phyloP scores from a whole-genome alignment of 2,329 filamentous ascomycete genomes.

The Penicillium capsulatum region DNA sequence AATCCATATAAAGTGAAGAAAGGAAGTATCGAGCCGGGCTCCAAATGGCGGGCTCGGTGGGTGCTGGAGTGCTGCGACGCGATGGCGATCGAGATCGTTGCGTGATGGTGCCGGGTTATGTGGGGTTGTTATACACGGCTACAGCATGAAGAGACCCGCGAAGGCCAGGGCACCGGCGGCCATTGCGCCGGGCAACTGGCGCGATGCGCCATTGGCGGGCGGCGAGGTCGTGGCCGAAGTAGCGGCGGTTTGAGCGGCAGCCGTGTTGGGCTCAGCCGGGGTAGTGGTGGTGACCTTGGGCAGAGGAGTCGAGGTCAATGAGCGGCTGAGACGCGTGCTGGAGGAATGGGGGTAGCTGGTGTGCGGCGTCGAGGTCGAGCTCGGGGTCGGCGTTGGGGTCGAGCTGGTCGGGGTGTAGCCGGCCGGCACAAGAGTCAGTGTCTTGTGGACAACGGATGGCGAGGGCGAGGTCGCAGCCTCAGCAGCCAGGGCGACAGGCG shows the following conservation, averaged over 20 bases:
- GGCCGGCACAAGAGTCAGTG: conserved; percentile 26
- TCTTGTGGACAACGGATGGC: conserved; percentile 19
- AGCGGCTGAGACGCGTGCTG: conserved; percentile 6
- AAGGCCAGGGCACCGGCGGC: conserved; percentile 30
- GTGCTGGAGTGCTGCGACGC: too few relatives aligned
- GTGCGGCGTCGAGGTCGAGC: conserved; percentile 8
- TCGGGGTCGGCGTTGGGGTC: conserved; percentile 21
- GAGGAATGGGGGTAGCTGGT: conserved; percentile 11
- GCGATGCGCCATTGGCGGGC: conserved; percentile 20
- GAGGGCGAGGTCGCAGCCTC: conserved; percentile 16
- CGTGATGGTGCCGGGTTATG: conserved; percentile 1
- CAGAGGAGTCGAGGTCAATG: conserved; percentile 19
- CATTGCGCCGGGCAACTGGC: conserved; percentile 25
- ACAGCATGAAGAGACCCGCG: conserved; percentile 34
- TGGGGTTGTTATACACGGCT: conserved; percentile 6
- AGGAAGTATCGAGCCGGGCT: background rate
- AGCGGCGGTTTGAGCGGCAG: conserved; percentile 2
- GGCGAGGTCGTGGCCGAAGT: conserved; percentile 11
- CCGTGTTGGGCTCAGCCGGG: conserved; percentile 6
- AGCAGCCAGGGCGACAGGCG: conserved; percentile 29
- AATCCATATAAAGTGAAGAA: background rate
- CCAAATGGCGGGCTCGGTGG: too few relatives aligned
- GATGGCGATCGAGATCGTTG: conserved; percentile 8
- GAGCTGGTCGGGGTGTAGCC: conserved; percentile 19
- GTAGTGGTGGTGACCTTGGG: conserved; percentile 14